Conservation (phyloP, 192 early-diverging fungal genomes). For the Rhizophagus clarus region DNA sequence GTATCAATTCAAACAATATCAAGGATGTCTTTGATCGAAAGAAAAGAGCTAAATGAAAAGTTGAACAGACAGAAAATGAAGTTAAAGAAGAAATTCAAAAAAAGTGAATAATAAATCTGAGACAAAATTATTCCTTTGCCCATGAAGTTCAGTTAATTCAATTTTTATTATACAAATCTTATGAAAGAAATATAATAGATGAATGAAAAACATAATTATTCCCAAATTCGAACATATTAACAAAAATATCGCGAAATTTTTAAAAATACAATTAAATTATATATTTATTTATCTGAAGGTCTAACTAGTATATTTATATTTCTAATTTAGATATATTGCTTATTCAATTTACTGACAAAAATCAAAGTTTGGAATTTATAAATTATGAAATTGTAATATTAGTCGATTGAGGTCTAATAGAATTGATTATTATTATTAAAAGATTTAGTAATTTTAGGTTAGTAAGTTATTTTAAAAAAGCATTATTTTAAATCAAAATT, state of each 20-base stretch:
- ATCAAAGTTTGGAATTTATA: conserved; percentile 35
- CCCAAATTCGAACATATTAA: neutral
- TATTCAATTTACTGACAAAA: conserved; percentile 45
- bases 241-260: neutral
- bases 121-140: no score
- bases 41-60: neutral
- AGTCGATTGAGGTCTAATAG: conserved; percentile 43
- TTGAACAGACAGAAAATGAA: neutral
- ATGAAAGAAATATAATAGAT: conserved; percentile 45
- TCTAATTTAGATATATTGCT: no score
- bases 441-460: no score
- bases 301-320: no score
- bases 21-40: no score
- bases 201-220: conserved; percentile 30
- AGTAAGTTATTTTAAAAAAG: no score
- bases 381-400: conserved; percentile 36
- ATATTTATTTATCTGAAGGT: no score
- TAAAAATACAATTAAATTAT: no score
- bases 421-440: conserved; percentile 43
- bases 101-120: no score
- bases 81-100: no score
- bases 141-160: conserved; percentile 42
- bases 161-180: conserved; percentile 34
- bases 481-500: no score
- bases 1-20: no score